Conservation (phyloP, 805 yeast genomes). For the Saccharomycopsis guyanensis region DNA sequence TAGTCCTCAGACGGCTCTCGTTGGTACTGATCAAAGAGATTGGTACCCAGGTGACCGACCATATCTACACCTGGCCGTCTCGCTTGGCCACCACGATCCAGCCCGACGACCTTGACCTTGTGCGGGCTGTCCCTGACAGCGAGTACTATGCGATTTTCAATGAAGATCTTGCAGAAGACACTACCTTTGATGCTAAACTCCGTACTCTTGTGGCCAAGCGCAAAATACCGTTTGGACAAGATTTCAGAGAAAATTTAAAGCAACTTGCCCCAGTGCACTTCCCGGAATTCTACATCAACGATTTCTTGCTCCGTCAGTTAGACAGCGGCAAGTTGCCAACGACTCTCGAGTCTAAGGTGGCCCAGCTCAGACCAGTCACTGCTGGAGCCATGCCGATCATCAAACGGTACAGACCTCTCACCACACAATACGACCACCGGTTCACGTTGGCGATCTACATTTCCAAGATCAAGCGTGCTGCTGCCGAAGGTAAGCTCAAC, state of each 20-base stretch:
- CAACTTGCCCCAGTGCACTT: background rate
- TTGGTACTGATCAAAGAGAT: background rate
- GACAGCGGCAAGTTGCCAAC: background rate
- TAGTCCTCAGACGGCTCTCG: background rate
- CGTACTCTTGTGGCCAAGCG: background rate
- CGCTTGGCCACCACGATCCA: background rate
- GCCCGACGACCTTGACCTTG: background rate
- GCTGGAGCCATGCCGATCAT: background rate
- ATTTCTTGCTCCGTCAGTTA: background rate
- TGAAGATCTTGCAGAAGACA: background rate
- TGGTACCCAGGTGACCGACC: background rate
- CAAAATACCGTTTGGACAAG: background rate
- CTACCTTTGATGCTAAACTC: background rate
- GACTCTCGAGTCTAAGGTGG: background rate
- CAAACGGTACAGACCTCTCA: background rate
- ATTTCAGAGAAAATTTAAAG: background rate
- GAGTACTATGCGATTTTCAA: background rate
- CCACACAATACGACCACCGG: background rate
- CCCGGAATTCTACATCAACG: background rate
- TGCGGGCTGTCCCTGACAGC: background rate
- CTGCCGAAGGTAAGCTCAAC: background rate
- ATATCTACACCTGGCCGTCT: background rate
- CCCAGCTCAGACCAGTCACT: background rate
- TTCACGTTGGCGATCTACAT: constrained; percentile 1
- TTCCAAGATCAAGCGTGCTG: background rate